Evolutionary conservation across 2,329 filamentous ascomycete species (phyloP).

Genomic region (Arthrobotrys sphaeroides): DNA sequence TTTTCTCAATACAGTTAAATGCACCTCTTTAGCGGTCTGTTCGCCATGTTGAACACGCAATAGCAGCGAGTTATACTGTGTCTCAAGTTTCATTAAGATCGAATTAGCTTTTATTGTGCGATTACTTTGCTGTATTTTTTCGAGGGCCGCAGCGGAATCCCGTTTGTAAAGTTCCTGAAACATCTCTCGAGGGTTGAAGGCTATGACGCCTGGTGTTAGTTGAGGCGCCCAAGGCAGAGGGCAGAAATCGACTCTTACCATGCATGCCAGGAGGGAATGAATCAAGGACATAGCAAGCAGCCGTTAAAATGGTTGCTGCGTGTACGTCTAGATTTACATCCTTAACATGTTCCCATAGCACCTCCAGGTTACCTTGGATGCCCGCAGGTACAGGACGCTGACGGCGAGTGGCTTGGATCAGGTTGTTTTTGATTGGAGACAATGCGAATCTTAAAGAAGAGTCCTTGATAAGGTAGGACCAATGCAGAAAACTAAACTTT

Average conservation of each 20-base stretch:
- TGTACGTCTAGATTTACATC: neutral
- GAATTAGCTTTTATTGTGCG: neutral
- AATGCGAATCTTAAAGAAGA: conserved; percentile 4
- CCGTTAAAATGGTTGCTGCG: neutral
- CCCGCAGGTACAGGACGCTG: neutral
- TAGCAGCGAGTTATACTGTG: neutral
- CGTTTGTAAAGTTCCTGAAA: conserved; percentile 6
- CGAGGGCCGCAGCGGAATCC: neutral
- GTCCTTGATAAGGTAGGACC: conserved; percentile 9
- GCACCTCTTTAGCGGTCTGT: neutral
- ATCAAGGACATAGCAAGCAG: conserved; percentile 16
- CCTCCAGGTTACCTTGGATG: neutral
- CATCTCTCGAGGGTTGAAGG: neutral
- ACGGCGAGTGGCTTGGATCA: neutral
- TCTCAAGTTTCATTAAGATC: neutral
- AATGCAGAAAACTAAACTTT: conserved; percentile 8
- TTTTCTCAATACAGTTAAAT: neutral
- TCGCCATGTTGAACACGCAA: neutral
- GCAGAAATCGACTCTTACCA: neutral
- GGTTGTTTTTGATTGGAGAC: neutral
- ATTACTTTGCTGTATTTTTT: neutral
- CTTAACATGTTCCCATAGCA: conserved; percentile 1
- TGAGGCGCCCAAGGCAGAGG: neutral
- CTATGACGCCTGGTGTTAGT: neutral
- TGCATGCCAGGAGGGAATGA: conserved; percentile 16